These are phyloP conservation scores for Copromyces sp. DNA, from an alignment of 495 filamentous ascomycete genomes.

Conservation along the genomic window DNA sequence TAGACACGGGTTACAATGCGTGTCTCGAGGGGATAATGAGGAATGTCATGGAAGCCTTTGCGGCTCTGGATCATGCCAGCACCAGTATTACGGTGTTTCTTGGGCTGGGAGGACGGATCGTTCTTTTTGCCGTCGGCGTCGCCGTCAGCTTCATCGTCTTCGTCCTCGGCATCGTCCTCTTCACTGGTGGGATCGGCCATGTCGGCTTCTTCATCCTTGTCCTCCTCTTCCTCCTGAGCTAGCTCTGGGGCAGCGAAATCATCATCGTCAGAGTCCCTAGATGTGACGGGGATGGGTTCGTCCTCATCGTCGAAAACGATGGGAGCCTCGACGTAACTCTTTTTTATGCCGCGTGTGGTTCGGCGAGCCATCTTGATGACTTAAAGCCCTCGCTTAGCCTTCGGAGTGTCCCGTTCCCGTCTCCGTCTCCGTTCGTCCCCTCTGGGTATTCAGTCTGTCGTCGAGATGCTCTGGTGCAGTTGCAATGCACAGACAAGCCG, in stretches of 20 bases:
- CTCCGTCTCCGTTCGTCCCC: not conserved
- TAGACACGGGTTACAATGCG: slow-evolving; percentile 37
- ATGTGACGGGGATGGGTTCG: slow-evolving; percentile 9
- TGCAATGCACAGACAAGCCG: not conserved
- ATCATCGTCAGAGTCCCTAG: slow-evolving; percentile 11
- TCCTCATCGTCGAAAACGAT: slow-evolving; percentile 15
- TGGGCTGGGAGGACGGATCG: slow-evolving; percentile 8
- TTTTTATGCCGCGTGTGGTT: slow-evolving; percentile 13
- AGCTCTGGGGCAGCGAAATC: slow-evolving; percentile 9
- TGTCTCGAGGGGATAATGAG: slow-evolving; percentile 34
- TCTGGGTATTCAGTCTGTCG: not conserved
- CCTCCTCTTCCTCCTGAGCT: slow-evolving; percentile 3
- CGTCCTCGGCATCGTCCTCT: slow-evolving; percentile 5
- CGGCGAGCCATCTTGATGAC: slow-evolving; percentile 9
- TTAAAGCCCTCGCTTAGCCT: not conserved
- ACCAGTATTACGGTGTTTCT: slow-evolving; percentile 10
- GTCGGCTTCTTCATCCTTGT: slow-evolving; percentile 15
- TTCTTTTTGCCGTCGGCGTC: slow-evolving; percentile 6
- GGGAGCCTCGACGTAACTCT: slow-evolving; percentile 17
- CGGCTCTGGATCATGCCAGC: slow-evolving; percentile 18
- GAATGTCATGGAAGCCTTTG: slow-evolving; percentile 27
- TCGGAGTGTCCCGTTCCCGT: not conserved
- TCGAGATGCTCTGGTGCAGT: not conserved
- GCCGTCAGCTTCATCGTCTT: slow-evolving; percentile 11
- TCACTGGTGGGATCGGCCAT: slow-evolving; percentile 1